These are phyloP conservation scores for Pythium grandisporangium DNA, from an alignment of 352 stramenopile species.

Conservation along the genomic window DNA sequence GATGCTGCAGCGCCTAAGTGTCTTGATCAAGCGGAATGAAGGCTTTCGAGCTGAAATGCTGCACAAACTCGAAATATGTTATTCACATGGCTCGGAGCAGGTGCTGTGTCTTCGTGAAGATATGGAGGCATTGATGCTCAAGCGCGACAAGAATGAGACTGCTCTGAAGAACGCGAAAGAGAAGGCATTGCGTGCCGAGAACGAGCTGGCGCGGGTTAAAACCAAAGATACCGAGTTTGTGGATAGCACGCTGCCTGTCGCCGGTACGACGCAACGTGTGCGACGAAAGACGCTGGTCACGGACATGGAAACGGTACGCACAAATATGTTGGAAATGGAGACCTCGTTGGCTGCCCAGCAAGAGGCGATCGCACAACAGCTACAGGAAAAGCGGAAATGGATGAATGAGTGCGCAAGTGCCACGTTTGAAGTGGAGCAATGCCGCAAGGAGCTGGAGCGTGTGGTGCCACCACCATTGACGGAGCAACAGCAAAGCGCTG, in stretches of 20 bases:
- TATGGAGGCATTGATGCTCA: conserved; percentile 34
- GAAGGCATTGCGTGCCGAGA: conserved; percentile 18
- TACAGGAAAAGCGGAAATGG: conserved; percentile 12
- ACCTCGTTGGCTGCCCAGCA: not conserved
- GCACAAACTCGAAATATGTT: conserved; percentile 19
- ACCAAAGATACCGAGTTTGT: conserved; percentile 38
- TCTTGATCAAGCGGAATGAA: conserved; percentile 66
- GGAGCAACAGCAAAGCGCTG: too few relatives aligned
- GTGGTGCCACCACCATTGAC: conserved; percentile 7
- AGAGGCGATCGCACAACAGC: not conserved
- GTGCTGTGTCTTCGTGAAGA: conserved; percentile 50
- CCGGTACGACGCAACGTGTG: conserved; percentile 43
- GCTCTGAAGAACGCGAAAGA: conserved; percentile 18
- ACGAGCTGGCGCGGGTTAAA: conserved; percentile 23
- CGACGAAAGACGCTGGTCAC: conserved; percentile 28
- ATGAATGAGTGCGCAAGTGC: conserved; percentile 25
- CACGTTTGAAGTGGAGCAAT: conserved; percentile 33
- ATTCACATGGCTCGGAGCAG: conserved; percentile 44
- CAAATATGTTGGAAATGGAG: conserved; percentile 18
- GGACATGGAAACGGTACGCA: conserved; percentile 28
- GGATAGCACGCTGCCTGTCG: conserved; percentile 43
- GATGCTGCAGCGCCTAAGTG: conserved; percentile 49
- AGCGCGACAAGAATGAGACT: conserved; percentile 15
- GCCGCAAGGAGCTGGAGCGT: conserved; percentile 12
- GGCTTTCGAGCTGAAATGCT: conserved; percentile 38